Evolutionary conservation across 2,329 filamentous ascomycete species (phyloP).

Genomic region (Neofusicoccum umdonicola): DNA sequence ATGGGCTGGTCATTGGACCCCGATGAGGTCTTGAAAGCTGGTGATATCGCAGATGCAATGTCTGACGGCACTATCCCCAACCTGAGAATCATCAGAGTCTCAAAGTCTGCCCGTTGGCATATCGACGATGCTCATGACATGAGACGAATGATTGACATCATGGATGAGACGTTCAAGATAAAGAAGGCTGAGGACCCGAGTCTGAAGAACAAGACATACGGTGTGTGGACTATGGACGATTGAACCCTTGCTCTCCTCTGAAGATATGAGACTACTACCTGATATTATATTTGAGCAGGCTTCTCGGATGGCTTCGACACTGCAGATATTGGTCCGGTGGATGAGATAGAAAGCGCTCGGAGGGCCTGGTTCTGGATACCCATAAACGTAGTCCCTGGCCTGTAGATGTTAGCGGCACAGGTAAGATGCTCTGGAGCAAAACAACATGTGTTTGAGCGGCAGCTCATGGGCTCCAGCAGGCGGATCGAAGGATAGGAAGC

Average conservation of each 20-base stretch:
- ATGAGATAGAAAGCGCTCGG: too few relatives aligned
- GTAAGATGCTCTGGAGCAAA: too few relatives aligned
- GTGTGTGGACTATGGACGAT: slow-evolving; percentile 18
- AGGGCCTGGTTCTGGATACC: too few relatives aligned
- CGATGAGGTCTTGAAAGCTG: slow-evolving; percentile 38
- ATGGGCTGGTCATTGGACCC: slow-evolving; percentile 19
- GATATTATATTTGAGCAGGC: too few relatives aligned
- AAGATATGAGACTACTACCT: too few relatives aligned
- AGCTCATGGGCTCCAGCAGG: too few relatives aligned
- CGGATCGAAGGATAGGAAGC: too few relatives aligned
- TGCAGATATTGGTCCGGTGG: too few relatives aligned
- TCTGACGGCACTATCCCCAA: slow-evolving; percentile 28
- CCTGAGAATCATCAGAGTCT: slow-evolving; percentile 5
- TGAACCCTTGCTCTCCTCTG: neutral
- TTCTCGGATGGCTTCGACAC: too few relatives aligned
- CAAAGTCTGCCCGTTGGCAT: slow-evolving; percentile 6
- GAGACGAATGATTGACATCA: neutral
- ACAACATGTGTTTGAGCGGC: too few relatives aligned
- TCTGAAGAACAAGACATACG: neutral
- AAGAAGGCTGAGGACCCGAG: neutral
- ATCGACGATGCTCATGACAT: neutral
- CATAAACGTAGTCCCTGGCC: too few relatives aligned
- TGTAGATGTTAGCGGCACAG: too few relatives aligned
- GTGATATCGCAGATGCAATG: slow-evolving; percentile 42
- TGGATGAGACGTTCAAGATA: neutral